A percentile compares a stretch with the other conserved stretches of the same genome.
Conservation (phyloP, 2,329 filamentous ascomycete genomes). For the Grosmannia huntii region DNA sequence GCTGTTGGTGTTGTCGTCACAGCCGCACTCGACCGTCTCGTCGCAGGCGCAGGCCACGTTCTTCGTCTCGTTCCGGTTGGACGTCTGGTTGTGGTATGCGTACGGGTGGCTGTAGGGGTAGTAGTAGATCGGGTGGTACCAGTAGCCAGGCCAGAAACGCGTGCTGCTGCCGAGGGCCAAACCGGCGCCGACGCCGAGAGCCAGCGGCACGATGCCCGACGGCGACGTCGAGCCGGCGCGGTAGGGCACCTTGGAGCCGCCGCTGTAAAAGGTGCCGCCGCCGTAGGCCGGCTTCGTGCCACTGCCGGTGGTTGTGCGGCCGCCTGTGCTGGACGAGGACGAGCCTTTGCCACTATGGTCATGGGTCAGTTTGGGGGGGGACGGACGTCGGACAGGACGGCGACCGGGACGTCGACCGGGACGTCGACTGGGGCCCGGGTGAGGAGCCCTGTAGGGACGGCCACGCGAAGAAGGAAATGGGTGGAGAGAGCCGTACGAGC, state of each 20-base stretch:
- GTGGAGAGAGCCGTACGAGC: constrained; percentile 6
- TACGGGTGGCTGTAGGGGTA: constrained; percentile 42
- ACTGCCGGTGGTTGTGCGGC: constrained; percentile 42
- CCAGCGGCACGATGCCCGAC: constrained; percentile 38
- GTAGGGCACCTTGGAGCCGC: constrained; percentile 52
- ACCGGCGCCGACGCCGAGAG: constrained; percentile 32
- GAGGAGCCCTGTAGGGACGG: background rate
- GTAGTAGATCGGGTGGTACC: constrained; percentile 50
- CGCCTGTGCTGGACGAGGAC: constrained; percentile 28
- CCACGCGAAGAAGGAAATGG: background rate
- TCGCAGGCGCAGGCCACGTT: constrained; percentile 51
- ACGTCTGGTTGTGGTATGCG: constrained; percentile 36
- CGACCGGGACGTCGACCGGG: too few species aligned
- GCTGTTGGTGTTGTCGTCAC: constrained; percentile 53
- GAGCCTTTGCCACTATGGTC: constrained; percentile 3
- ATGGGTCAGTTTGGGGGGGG: background rate
- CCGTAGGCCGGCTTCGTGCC: constrained; percentile 46
- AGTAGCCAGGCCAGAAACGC: constrained; percentile 50
- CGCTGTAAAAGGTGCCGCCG: constrained; percentile 52
- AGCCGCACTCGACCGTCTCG: constrained; percentile 44
- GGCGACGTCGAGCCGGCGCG: constrained; percentile 34
- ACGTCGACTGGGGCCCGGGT: too few species aligned
- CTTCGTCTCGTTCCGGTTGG: constrained; percentile 42
- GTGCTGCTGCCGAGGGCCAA: constrained; percentile 25
- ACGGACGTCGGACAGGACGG: background rate